A percentile compares a stretch with the other conserved stretches of the same genome.
Conservation (phyloP, 1,139 yeast species). For the Blastobotrys buckinghamii region DNA sequence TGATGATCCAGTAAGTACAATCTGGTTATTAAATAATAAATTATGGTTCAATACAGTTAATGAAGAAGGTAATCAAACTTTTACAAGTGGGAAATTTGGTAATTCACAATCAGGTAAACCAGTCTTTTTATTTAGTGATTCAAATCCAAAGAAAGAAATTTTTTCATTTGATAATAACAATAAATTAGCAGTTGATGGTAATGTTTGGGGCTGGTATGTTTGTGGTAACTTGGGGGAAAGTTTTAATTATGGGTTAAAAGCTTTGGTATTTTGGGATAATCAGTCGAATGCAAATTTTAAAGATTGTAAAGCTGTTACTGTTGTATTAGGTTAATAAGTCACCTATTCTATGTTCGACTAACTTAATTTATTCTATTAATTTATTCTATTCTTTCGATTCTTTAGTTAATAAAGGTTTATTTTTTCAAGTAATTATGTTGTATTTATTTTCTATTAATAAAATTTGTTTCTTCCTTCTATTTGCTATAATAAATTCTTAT, state of each 20-base stretch:
- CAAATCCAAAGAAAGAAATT: background rate
- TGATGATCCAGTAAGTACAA: background rate
- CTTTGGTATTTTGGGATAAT: slow-evolving; percentile 3
- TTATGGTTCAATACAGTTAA: background rate
- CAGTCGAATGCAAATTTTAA: background rate
- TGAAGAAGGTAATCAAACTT: background rate
- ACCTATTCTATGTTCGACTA: background rate
- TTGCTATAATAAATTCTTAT: background rate
- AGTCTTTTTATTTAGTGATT: background rate
- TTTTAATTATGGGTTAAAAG: background rate
- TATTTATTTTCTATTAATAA: too few relatives aligned
- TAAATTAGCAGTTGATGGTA: background rate
- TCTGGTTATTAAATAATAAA: background rate
- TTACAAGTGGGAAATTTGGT: background rate
- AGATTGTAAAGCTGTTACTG: slow-evolving; percentile 1
- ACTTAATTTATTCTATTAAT: background rate
- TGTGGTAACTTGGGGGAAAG: slow-evolving; percentile 4
- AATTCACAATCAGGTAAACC: background rate
- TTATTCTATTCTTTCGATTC: too few relatives aligned
- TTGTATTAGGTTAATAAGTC: background rate
- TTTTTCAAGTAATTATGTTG: too few relatives aligned
- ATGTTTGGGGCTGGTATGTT: slow-evolving; percentile 6
- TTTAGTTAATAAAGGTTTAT: too few relatives aligned
- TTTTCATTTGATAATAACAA: slow-evolving; percentile 3
- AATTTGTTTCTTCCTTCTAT: too few relatives aligned